phyloP scores from a whole-genome alignment of 441 rosid genomes.

The Capsella rubella region DNA sequence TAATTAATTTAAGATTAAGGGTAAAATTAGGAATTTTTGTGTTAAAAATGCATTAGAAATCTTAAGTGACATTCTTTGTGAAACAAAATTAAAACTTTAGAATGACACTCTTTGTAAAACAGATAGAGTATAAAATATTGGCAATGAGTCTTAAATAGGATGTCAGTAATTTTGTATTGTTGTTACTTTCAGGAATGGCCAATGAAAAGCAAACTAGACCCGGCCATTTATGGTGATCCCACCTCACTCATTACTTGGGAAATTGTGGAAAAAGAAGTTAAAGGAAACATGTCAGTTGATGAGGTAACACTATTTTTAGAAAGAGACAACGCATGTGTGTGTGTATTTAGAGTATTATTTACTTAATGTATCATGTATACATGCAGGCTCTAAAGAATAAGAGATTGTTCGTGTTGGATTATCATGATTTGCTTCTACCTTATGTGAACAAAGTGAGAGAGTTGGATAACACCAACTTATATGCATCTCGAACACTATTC shows the following conservation, averaged over 20 bases:
- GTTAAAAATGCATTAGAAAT: no score
- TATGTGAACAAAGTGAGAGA: conserved; percentile 67
- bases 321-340: neutral
- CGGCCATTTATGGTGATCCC: conserved; percentile 58
- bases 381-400: conserved; percentile 66
- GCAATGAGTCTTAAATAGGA: no score
- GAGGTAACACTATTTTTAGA: conserved; percentile 49
- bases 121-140: no score
- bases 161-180: neutral
- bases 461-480: conserved; percentile 55
- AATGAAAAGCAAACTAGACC: conserved; percentile 70
- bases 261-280: conserved; percentile 55
- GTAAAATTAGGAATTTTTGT: no score
- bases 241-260: conserved; percentile 69
- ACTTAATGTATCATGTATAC: conserved; percentile 22
- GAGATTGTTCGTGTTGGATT: conserved; percentile 71
- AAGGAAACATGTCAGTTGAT: conserved; percentile 53
- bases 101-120: no score
- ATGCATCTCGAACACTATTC: conserved; percentile 76
- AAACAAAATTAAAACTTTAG: no score
- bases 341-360: neutral
- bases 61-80: no score
- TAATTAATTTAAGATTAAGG: no score
- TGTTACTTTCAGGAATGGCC: conserved; percentile 76
- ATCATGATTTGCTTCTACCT: conserved; percentile 74